Percentiles rank a stretch among this genome's conserved stretches.
These are phyloP conservation scores for Mycena vitilis DNA, from an alignment of 768 basidiomycete species.

Conservation along the genomic window DNA sequence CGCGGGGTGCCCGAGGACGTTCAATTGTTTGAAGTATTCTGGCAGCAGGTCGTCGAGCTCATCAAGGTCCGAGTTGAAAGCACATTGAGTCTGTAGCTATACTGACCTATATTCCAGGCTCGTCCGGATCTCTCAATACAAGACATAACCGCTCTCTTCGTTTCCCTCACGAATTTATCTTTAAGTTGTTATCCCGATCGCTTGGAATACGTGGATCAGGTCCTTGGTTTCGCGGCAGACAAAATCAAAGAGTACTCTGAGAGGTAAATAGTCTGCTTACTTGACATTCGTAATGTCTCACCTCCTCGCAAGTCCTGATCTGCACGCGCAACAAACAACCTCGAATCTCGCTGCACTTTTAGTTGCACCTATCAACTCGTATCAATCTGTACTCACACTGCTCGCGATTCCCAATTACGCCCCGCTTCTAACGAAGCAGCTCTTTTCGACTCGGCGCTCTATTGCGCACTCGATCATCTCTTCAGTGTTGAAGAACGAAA, in stretches of 20 bases:
- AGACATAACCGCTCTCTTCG: conserved; percentile 95
- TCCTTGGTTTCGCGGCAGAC: conserved; percentile 87
- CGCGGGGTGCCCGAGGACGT: conserved; percentile 96
- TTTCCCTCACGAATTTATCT: conserved; percentile 94
- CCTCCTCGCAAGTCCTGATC: conserved; percentile 72
- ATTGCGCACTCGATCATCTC: conserved; percentile 96
- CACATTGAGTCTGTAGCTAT: conserved; percentile 34
- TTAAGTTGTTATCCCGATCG: conserved; percentile 97
- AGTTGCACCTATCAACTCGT: conserved; percentile 94
- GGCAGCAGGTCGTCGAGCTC: conserved; percentile 97
- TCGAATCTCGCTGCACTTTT: conserved; percentile 92
- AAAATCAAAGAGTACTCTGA: conserved; percentile 89
- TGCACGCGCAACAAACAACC: conserved; percentile 89
- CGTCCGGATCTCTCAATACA: conserved; percentile 97
- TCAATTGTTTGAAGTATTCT: conserved; percentile 97
- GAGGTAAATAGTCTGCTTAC: conserved; percentile 58
- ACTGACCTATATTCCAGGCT: conserved; percentile 62
- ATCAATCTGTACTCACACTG: conserved; percentile 96
- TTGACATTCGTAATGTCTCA: conserved; percentile 1
- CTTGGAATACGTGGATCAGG: conserved; percentile 97
- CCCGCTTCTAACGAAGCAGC: conserved; percentile 84
- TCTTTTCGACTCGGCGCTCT: conserved; percentile 90
- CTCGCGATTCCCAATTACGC: conserved; percentile 94
- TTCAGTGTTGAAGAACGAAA: conserved; percentile 96
- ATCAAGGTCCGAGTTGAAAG: conserved; percentile 76